These are phyloP conservation scores for Basipetospora chlamydospora DNA, from an alignment of 2,329 filamentous ascomycete species.

Conservation along the genomic window DNA sequence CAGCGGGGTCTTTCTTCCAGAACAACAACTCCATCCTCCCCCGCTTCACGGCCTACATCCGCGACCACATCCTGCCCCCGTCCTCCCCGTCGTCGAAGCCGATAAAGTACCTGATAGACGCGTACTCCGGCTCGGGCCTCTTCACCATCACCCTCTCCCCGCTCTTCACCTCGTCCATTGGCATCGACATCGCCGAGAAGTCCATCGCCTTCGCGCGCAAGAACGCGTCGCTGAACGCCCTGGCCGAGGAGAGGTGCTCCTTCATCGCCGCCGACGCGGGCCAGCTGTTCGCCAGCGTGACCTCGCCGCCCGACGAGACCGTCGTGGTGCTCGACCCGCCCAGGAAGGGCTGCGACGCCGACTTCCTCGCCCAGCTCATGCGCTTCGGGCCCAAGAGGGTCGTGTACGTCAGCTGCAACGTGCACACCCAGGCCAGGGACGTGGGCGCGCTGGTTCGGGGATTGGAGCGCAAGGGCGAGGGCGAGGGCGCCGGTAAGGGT, in stretches of 20 bases:
- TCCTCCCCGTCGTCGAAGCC: constrained; percentile 11
- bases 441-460: constrained; percentile 77
- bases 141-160: constrained; percentile 89
- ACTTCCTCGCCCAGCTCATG: constrained; percentile 71
- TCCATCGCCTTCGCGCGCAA: constrained; percentile 65
- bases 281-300: constrained; percentile 63
- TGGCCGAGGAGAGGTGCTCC: constrained; percentile 51
- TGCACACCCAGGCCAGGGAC: constrained; percentile 92
- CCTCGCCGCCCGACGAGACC: constrained; percentile 64
- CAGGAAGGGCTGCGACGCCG: constrained; percentile 80
- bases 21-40: constrained; percentile 98
- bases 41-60: constrained; percentile 74
- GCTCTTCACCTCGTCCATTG: constrained; percentile 69
- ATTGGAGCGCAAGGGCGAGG: constrained; percentile 14
- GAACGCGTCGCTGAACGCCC: constrained; percentile 66
- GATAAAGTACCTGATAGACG: constrained; percentile 85
- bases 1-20: constrained; percentile 92
- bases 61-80: constrained; percentile 56
- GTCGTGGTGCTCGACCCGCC: constrained; percentile 95
- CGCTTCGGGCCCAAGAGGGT: constrained; percentile 64
- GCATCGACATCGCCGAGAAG: constrained; percentile 74
- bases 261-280: constrained; percentile 86
- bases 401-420: constrained; percentile 93
- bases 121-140: constrained; percentile 91
- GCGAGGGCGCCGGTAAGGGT: too few relatives aligned